phyloP scores from a whole-genome alignment of 192 early-diverging fungal genomes.

The Diversispora epigaea region DNA sequence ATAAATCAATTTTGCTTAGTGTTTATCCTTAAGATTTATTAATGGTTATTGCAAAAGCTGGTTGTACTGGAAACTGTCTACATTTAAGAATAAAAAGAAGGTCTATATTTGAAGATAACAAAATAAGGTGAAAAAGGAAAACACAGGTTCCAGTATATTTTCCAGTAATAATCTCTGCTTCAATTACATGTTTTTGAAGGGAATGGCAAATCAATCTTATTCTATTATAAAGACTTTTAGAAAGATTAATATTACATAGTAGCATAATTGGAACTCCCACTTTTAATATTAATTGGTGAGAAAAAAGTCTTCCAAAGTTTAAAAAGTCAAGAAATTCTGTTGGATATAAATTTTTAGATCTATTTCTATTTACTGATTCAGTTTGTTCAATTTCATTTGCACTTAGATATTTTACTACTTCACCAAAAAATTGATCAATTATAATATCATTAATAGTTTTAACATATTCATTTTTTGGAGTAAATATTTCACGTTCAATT shows the following conservation, averaged over 20 bases:
- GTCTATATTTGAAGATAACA: not conserved
- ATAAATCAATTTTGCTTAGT: constrained; percentile 24
- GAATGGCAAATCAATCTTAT: constrained; percentile 4
- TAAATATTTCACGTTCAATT: too few relatives aligned
- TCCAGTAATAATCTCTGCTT: not conserved
- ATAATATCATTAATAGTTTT: constrained; percentile 22
- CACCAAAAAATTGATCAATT: not conserved
- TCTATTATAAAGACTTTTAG: constrained; percentile 18
- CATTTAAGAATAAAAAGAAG: constrained; percentile 7
- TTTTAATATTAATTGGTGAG: constrained; percentile 17
- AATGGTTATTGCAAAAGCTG: constrained; percentile 35
- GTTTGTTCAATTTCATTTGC: not conserved
- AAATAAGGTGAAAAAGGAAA: not conserved
- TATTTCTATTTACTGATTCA: not conserved
- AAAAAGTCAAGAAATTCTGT: too few relatives aligned
- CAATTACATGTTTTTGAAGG: not conserved
- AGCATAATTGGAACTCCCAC: constrained; percentile 15
- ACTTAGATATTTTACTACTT: constrained; percentile 22
- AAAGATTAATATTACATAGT: constrained; percentile 21
- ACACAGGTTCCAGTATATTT: not conserved
- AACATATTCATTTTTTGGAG: constrained; percentile 33
- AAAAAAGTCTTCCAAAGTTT: not conserved
- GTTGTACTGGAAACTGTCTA: constrained; percentile 26
- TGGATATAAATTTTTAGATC: constrained; percentile 12
- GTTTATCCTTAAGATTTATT: constrained; percentile 37